Percentiles rank a stretch among this genome's conserved stretches.
Conservation (phyloP, 2,329 filamentous ascomycete species). For the Penicillium sclerotiorum region DNA sequence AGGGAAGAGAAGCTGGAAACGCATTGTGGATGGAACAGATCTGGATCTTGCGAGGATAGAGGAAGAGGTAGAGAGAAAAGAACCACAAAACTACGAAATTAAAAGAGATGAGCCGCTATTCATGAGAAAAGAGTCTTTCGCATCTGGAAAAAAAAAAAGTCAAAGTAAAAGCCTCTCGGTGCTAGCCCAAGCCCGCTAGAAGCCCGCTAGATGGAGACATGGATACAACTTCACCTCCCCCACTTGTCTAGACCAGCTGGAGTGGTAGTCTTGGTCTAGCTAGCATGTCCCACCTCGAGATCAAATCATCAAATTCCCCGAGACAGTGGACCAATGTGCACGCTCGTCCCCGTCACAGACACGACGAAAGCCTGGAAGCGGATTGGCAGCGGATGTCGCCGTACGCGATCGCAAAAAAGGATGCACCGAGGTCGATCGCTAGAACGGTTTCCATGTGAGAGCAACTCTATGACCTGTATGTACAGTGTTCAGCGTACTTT, state of each 20-base stretch:
- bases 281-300: background rate
- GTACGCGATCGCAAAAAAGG: constrained; percentile 13
- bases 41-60: background rate
- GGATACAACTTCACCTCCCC: background rate
- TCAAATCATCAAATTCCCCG: constrained; percentile 10
- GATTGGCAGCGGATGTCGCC: constrained; percentile 13
- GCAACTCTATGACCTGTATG: background rate
- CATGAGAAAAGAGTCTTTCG: background rate
- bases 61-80: background rate
- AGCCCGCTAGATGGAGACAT: too few species aligned
- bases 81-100: background rate
- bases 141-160: background rate
- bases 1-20: constrained; percentile 23
- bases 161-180: constrained; percentile 1
- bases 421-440: background rate
- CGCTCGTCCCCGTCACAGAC: constrained; percentile 8
- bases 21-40: constrained; percentile 18
- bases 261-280: background rate
- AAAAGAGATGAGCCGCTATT: background rate
- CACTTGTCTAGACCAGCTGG: constrained; percentile 1
- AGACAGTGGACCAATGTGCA: constrained; percentile 7
- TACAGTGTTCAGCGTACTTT: too few species aligned
- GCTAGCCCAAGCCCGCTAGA: too few species aligned
- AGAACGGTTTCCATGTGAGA: constrained; percentile 13
- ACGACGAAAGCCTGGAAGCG: constrained; percentile 2